A percentile compares a stretch with the other conserved stretches of the same genome.
Conservation (phyloP, 1,139 yeast species). For the Candida sojae region DNA sequence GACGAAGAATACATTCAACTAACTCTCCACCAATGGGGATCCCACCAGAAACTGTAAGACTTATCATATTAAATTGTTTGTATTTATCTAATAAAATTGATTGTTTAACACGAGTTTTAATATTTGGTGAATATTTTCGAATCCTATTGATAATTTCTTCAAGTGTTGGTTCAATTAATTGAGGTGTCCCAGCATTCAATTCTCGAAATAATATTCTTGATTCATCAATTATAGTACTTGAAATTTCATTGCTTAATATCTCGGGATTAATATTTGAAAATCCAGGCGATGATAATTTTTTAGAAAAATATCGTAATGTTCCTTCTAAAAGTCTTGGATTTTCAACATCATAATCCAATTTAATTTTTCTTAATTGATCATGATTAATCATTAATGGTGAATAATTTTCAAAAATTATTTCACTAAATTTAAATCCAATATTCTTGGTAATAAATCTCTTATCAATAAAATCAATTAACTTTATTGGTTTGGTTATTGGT, state of each 20-base stretch:
- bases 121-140: background rate
- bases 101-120: background rate
- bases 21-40: conserved; percentile 28
- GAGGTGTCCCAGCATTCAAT: background rate
- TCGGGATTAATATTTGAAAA: background rate
- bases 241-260: background rate
- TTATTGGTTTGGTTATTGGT: conserved; percentile 12
- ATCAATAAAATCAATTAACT: conserved; percentile 25
- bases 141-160: background rate
- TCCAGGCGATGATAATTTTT: background rate
- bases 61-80: conserved; percentile 20
- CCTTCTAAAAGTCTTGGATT: conserved; percentile 16
- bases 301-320: conserved; percentile 12
- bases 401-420: conserved; percentile 5
- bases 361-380: conserved; percentile 21
- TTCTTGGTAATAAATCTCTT: conserved; percentile 13
- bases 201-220: background rate
- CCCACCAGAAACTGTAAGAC: conserved; percentile 17
- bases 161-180: too few species aligned
- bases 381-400: conserved; percentile 16
- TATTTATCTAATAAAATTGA: background rate
- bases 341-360: conserved; percentile 20
- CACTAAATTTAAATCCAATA: background rate
- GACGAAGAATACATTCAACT: conserved; percentile 32
- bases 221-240: background rate